These are phyloP conservation scores for Tricholoma flavovirens DNA, from an alignment of 768 basidiomycete genomes.

Conservation along the genomic window DNA sequence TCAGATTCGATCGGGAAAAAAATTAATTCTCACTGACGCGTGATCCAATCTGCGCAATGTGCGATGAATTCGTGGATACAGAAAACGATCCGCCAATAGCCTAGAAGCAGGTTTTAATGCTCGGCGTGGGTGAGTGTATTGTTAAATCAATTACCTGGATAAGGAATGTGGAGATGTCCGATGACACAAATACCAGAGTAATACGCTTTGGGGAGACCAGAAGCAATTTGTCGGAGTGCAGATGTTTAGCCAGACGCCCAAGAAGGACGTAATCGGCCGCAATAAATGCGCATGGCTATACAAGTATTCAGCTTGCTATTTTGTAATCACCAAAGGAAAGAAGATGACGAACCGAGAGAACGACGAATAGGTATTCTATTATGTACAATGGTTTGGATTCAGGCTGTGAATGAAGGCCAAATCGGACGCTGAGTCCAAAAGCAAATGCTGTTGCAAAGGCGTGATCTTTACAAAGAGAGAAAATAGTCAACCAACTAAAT, in stretches of 20 bases:
- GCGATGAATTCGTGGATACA: constrained; percentile 28
- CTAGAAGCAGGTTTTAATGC: constrained; percentile 16
- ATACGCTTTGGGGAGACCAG: constrained; percentile 44
- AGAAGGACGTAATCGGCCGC: constrained; percentile 64
- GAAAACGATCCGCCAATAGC: constrained; percentile 45
- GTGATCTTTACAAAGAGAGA: background rate
- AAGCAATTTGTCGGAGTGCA: constrained; percentile 43
- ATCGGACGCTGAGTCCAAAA: constrained; percentile 50
- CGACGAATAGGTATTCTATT: constrained; percentile 52
- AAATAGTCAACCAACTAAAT: background rate
- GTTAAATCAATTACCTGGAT: constrained; percentile 41
- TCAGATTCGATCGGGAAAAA: background rate
- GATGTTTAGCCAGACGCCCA: constrained; percentile 49
- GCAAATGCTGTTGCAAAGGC: constrained; percentile 42
- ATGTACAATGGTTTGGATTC: constrained; percentile 51
- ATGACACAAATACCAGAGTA: constrained; percentile 53
- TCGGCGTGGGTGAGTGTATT: background rate
- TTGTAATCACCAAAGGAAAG: background rate
- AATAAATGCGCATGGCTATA: constrained; percentile 69
- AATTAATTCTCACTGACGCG: constrained; percentile 24
- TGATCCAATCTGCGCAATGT: constrained; percentile 25
- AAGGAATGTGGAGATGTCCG: constrained; percentile 61
- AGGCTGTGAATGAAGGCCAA: constrained; percentile 47
- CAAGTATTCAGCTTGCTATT: too few species aligned
- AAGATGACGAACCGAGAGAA: constrained; percentile 41